Evolutionary conservation across 78 protist species (phyloP).

Genomic region (Neovahlkampfia damariscottae): DNA sequence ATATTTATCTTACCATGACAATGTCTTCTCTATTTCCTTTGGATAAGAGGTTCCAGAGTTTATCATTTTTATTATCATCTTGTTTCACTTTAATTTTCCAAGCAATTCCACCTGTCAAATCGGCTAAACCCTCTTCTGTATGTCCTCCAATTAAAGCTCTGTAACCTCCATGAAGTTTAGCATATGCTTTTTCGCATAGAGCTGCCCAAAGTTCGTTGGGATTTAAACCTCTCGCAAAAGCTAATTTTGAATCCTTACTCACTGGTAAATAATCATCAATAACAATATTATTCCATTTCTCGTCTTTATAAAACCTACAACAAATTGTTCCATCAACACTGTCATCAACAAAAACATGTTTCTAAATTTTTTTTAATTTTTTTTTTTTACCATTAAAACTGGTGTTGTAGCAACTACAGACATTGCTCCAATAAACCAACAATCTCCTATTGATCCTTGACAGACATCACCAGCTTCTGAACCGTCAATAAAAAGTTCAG

Average conservation of each 20-base stretch:
- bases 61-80: neutral
- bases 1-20: neutral
- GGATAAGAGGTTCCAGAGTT: neutral
- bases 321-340: neutral
- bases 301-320: neutral
- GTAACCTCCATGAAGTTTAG: constrained; percentile 41
- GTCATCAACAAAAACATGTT: neutral
- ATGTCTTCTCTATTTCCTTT: neutral
- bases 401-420: neutral
- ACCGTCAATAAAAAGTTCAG: neutral
- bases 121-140: constrained; percentile 7
- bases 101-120: constrained; percentile 23
- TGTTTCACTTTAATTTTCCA: neutral
- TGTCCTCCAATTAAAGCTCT: constrained; percentile 11
- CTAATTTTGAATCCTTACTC: neutral
- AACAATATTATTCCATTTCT: neutral
- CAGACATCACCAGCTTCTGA: neutral
- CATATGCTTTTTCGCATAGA: constrained; percentile 55
- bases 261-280: neutral
- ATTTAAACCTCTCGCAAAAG: neutral
- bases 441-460: neutral
- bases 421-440: neutral
- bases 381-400: too few species aligned
- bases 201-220: constrained; percentile 32
- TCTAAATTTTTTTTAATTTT: neutral